phyloP scores from a whole-genome alignment of 192 early-diverging fungal species.

The Spizellomyces sp. region DNA sequence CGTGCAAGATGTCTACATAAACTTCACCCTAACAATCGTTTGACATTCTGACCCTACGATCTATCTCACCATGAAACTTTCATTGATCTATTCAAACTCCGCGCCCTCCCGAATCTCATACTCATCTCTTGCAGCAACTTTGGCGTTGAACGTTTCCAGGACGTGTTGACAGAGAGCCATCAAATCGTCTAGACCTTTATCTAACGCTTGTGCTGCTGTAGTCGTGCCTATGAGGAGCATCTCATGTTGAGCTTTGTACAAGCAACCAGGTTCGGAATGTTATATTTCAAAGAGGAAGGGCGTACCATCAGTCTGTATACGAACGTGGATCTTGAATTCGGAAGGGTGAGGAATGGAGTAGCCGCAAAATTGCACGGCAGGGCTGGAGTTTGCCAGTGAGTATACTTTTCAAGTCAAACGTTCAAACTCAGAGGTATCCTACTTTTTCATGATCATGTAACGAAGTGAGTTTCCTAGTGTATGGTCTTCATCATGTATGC shows the following conservation, averaged over 20 bases:
- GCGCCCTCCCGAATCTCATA: constrained; percentile 29
- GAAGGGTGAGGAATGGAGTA: constrained; percentile 98
- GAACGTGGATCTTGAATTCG: constrained; percentile 85
- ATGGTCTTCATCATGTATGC: constrained; percentile 92
- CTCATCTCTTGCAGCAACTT: constrained; percentile 32
- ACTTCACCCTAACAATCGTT: too few species aligned
- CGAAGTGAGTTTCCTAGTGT: constrained; percentile 94
- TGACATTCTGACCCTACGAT: too few species aligned
- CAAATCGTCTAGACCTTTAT: constrained; percentile 87
- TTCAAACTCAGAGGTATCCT: constrained; percentile 14
- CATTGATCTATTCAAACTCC: constrained; percentile 7
- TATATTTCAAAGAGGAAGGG: not conserved
- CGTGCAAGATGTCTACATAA: too few species aligned
- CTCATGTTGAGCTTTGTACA: not conserved
- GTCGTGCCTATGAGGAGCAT: constrained; percentile 56
- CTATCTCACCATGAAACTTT: too few species aligned
- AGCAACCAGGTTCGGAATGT: not conserved
- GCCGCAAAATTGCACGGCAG: constrained; percentile 88
- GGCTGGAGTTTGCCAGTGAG: constrained; percentile 49
- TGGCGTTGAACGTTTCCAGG: constrained; percentile 60
- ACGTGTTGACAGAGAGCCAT: constrained; percentile 72
- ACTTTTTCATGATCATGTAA: constrained; percentile 96
- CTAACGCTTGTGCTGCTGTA: constrained; percentile 80
- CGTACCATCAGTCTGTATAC: constrained; percentile 88
- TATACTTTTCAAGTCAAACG: too few species aligned